Evolutionary conservation across 2,329 filamentous ascomycete genomes (phyloP), one percentile per base, ranked within the genome.

Genomic region (Rhynchosporium graminicola): DNA sequence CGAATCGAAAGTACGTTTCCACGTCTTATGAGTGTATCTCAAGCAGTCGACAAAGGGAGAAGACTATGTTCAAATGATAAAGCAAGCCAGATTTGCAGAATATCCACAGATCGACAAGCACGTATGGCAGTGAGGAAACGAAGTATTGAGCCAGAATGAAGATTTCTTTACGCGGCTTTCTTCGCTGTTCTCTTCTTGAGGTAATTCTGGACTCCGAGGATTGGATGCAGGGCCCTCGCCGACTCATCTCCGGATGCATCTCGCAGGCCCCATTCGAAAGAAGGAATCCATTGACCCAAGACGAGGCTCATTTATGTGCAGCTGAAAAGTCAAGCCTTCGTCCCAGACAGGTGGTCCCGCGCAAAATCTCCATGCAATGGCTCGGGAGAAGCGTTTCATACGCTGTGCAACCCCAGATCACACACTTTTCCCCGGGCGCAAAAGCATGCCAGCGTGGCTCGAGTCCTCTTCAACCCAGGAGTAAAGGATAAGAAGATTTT

Each of bases 311-410:
- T 38, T 45, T 50, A 29, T 40, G 6, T 50, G 13, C 52, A 64
- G 62, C 62, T 64, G 62, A 64, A 64, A 59, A 59, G 28, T 31
- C 36, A 45, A 52, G 47, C 26, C 20, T 33, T 28, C 20, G 15
- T 50, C 45, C 48, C 20, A 46, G 47, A 50, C 31, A 38, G 57
- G 57, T 36, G 28, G 48, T 40, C 10, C 40, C 42, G 55, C 46
- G 60, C 60, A 62, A 54, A n/a, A 26, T 55, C 60, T 60, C 33
- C 51, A 60, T 45, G 4, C 28, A 20, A 28, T 59, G 56, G 36
- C 52, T 48, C 33, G 40, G 31, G 57, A 31, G 43, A 54, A 29
- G 51, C 38, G 51, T 60, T 60, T 60, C 58, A 63, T 60, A 57
- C 52, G 62, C 46, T 58, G 46, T 28, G 13, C 33, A n/a, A 47